These are phyloP conservation scores for Taphrina betulina DNA, from an alignment of 1,139 yeast genomes.

Conservation along the genomic window DNA sequence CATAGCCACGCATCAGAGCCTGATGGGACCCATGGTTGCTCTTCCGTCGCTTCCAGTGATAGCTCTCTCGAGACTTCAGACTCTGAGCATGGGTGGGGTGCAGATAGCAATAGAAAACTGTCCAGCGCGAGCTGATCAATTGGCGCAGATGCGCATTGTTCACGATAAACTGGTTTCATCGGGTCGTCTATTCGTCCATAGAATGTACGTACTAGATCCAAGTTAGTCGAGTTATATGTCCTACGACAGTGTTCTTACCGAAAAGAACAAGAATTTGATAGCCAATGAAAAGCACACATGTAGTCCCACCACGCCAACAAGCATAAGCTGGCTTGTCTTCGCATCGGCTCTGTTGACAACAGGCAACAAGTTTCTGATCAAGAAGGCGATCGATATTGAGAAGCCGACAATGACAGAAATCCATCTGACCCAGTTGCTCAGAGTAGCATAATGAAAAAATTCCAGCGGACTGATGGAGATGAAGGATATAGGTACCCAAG, in stretches of 20 bases:
- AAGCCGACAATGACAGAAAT: conserved; percentile 46
- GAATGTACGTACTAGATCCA: conserved; percentile 25
- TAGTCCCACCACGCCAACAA: conserved; percentile 43
- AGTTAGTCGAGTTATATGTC: too few species aligned
- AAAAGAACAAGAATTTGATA: conserved; percentile 46
- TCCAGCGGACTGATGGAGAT: conserved; percentile 47
- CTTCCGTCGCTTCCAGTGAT: too few species aligned
- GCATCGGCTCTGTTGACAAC: conserved; percentile 43
- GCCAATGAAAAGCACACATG: conserved; percentile 47
- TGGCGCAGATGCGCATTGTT: too few species aligned
- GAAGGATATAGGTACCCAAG: conserved; percentile 77
- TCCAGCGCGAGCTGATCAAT: too few species aligned
- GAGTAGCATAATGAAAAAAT: conserved; percentile 44
- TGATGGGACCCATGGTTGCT: too few species aligned
- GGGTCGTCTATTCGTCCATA: conserved; percentile 5
- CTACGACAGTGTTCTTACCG: too few species aligned
- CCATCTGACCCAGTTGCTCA: conserved; percentile 47
- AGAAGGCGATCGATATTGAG: conserved; percentile 45
- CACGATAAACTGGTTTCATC: too few species aligned
- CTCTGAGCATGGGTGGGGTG: too few species aligned
- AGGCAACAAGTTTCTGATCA: conserved; percentile 45
- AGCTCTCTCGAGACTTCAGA: too few species aligned
- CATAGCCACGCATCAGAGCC: too few species aligned
- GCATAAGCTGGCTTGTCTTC: conserved; percentile 42
- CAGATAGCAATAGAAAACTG: too few species aligned